phyloP scores from a whole-genome alignment of 2,329 filamentous ascomycete genomes.

The Pezicula radicicola region DNA sequence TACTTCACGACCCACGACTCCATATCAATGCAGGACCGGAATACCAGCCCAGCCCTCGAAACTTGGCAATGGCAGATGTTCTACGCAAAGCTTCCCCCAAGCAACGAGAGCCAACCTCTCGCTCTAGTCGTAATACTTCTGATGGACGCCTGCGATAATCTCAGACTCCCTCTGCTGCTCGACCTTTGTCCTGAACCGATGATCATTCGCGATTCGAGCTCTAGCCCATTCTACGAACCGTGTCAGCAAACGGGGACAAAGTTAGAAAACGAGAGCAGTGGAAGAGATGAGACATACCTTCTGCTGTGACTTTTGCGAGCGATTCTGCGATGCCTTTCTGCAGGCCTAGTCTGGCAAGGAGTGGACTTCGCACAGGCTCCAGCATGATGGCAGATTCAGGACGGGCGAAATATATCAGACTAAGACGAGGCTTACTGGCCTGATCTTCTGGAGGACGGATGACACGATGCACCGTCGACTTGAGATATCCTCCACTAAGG shows the following conservation, averaged over 20 bases:
- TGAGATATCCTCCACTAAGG: constrained; percentile 42
- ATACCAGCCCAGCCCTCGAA: too few relatives aligned
- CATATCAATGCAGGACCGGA: too few relatives aligned
- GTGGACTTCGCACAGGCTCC: background rate
- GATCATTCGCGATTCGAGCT: constrained; percentile 9
- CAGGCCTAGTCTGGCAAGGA: background rate
- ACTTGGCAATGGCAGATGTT: too few relatives aligned
- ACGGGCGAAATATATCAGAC: constrained; percentile 39
- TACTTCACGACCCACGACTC: too few relatives aligned
- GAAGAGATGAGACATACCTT: constrained; percentile 8
- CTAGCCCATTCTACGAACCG: background rate
- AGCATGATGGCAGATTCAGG: background rate
- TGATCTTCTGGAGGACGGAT: constrained; percentile 22
- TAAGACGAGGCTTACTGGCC: constrained; percentile 34
- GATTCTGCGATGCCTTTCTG: constrained; percentile 21
- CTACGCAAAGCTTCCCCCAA: too few relatives aligned
- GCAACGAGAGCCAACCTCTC: too few relatives aligned
- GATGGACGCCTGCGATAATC: constrained; percentile 16
- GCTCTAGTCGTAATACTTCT: constrained; percentile 24
- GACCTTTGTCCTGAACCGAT: constrained; percentile 11
- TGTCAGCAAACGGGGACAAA: background rate
- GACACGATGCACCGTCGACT: constrained; percentile 34
- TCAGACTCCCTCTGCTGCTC: constrained; percentile 11
- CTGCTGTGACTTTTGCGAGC: constrained; percentile 35
- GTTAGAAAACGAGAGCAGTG: background rate